phyloP scores from a whole-genome alignment of 495 filamentous ascomycete species.

The Aspergillus affinis region DNA sequence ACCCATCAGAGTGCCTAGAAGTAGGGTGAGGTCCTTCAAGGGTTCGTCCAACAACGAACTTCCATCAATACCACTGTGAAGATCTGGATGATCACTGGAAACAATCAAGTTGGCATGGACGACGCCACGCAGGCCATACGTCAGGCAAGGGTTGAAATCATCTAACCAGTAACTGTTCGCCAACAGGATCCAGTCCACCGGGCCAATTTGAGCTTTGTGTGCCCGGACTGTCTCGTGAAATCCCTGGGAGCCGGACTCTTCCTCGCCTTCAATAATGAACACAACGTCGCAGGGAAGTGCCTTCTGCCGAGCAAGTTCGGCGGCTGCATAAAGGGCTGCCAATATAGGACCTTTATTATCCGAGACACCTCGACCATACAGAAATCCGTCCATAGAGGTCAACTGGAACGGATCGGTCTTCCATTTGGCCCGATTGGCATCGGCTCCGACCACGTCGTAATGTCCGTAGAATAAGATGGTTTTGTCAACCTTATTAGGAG shows the following conservation, averaged over 20 bases:
- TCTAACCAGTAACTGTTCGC: constrained; percentile 99
- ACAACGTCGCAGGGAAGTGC: constrained; percentile 79
- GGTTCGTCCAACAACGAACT: constrained; percentile 85
- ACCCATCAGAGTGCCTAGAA: constrained; percentile 76
- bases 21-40: constrained; percentile 80
- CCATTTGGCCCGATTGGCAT: constrained; percentile 75
- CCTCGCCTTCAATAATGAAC: constrained; percentile 95
- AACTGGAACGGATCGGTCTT: constrained; percentile 82
- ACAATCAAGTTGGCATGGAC: constrained; percentile 89
- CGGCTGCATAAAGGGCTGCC: constrained; percentile 88
- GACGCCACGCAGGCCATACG: constrained; percentile 92
- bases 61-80: constrained; percentile 94
- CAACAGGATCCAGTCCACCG: constrained; percentile 88
- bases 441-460: constrained; percentile 97
- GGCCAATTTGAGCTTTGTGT: constrained; percentile 81
- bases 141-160: constrained; percentile 91
- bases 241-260: constrained; percentile 89
- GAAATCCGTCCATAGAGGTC: constrained; percentile 82
- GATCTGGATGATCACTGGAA: constrained; percentile 80
- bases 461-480: constrained; percentile 96
- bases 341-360: constrained; percentile 97
- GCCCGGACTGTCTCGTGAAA: constrained; percentile 76
- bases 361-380: constrained; percentile 94
- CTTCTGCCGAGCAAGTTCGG: constrained; percentile 77
- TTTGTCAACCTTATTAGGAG: constrained; percentile 62